A percentile compares a stretch with the other conserved stretches of the same genome.
Evolutionary conservation across 2,329 filamentous ascomycete genomes (phyloP).

Genomic region (Ceratocystis diversiconidia): DNA sequence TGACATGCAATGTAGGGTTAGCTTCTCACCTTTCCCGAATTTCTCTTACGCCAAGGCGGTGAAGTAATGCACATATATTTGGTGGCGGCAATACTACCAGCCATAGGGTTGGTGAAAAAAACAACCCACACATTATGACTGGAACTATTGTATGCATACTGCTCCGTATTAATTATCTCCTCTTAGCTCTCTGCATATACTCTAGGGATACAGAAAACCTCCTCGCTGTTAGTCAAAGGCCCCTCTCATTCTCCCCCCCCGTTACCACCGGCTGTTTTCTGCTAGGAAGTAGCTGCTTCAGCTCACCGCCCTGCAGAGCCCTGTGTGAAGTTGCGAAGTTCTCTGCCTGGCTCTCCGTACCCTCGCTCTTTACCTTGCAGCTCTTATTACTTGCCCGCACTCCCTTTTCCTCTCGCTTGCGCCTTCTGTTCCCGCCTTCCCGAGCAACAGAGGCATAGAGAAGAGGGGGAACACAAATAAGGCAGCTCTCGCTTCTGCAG

Average conservation of each 20-base stretch:
- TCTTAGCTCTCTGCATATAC: neutral
- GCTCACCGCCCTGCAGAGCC: neutral
- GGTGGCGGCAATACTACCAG: neutral
- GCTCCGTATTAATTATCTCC: neutral
- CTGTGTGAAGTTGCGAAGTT: neutral
- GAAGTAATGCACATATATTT: neutral
- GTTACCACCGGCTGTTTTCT: neutral
- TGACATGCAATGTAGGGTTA: neutral
- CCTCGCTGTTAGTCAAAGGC: neutral
- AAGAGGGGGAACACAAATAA: too few species aligned
- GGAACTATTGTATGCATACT: neutral
- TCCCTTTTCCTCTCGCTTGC: constrained; percentile 1
- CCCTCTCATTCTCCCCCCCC: neutral
- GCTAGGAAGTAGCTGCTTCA: neutral
- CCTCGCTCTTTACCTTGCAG: neutral
- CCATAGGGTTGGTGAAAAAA: neutral
- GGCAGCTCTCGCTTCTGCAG: constrained; percentile 1
- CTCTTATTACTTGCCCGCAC: neutral
- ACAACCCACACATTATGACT: neutral
- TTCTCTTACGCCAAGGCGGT: neutral
- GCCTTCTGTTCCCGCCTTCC: neutral
- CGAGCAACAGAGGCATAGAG: neutral
- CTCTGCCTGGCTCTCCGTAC: neutral
- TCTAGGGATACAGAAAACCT: neutral
- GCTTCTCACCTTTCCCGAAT: neutral